Percentiles rank a stretch among this genome's conserved stretches.
phyloP scores from a whole-genome alignment of 768 basidiomycete species.

The Cytidiella melzeri region DNA sequence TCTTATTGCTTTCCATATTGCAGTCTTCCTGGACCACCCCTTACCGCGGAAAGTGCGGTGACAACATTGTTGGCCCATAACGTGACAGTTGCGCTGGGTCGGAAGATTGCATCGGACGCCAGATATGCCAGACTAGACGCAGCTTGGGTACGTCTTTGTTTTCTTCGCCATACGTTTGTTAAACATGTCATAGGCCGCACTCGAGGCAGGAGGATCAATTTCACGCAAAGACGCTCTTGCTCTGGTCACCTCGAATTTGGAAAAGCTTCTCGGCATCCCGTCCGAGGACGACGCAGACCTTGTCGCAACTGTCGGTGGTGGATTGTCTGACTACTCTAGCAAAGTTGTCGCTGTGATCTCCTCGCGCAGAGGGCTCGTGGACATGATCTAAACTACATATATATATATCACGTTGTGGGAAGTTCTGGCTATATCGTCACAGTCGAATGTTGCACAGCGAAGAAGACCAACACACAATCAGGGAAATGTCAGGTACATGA shows the following conservation, averaged over 20 bases:
- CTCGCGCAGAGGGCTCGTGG: constrained; percentile 19
- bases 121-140: constrained; percentile 76
- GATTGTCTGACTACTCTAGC: constrained; percentile 29
- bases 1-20: neutral
- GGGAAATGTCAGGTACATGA: no score
- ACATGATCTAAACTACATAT: constrained; percentile 15
- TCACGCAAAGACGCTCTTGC: constrained; percentile 31
- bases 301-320: constrained; percentile 30
- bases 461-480: no score
- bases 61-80: constrained; percentile 56
- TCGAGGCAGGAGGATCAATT: constrained; percentile 21
- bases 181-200: constrained; percentile 10
- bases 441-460: no score
- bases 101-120: constrained; percentile 62
- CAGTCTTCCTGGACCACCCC: constrained; percentile 69
- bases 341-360: constrained; percentile 36
- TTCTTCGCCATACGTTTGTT: neutral
- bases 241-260: constrained; percentile 38
- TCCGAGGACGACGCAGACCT: constrained; percentile 17
- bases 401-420: no score
- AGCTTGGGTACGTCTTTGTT: constrained; percentile 57
- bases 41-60: constrained; percentile 55
- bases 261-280: constrained; percentile 31
- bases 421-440: neutral
- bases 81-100: constrained; percentile 68